Evolutionary conservation across 2,329 filamentous ascomycete genomes (phyloP).

Genomic region (Pyrenochaeta sp.): DNA sequence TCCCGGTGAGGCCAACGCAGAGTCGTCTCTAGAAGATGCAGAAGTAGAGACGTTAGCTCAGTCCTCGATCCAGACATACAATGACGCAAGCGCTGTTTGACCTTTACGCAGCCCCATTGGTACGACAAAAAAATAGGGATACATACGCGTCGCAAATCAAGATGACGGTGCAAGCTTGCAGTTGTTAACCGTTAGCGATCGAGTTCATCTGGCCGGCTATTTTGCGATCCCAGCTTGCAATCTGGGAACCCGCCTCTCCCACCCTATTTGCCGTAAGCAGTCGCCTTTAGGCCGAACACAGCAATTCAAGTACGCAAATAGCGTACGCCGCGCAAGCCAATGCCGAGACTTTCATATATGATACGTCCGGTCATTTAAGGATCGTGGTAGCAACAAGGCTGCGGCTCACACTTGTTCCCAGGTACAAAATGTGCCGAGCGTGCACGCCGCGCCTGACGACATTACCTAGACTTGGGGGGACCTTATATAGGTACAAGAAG

Average conservation of each 20-base stretch:
- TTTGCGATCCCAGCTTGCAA: slow-evolving; percentile 5
- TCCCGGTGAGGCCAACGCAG: neutral
- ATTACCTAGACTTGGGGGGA: neutral
- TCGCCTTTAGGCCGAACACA: slow-evolving; percentile 5
- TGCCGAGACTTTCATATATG: neutral
- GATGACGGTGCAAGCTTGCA: neutral
- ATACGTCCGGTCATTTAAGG: slow-evolving; percentile 9
- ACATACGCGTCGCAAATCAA: neutral
- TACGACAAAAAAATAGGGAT: neutral
- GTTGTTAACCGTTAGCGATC: neutral
- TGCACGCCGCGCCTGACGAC: neutral
- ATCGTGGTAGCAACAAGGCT: slow-evolving; percentile 6
- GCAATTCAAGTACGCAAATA: neutral
- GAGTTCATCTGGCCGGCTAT: slow-evolving; percentile 11
- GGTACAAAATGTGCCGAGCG: slow-evolving; percentile 11
- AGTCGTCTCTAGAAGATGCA: neutral
- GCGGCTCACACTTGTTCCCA: slow-evolving; percentile 9
- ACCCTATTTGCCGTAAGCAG: slow-evolving; percentile 6
- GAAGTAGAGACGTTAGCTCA: neutral
- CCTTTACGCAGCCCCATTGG: neutral
- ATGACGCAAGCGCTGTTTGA: neutral
- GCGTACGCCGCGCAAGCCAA: slow-evolving; percentile 1
- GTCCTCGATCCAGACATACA: neutral
- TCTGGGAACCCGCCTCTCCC: slow-evolving; percentile 4
- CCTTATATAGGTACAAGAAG: neutral